Evolutionary conservation across 805 yeast genomes (phyloP).

Genomic region (Ogataea parapolymorpha): DNA sequence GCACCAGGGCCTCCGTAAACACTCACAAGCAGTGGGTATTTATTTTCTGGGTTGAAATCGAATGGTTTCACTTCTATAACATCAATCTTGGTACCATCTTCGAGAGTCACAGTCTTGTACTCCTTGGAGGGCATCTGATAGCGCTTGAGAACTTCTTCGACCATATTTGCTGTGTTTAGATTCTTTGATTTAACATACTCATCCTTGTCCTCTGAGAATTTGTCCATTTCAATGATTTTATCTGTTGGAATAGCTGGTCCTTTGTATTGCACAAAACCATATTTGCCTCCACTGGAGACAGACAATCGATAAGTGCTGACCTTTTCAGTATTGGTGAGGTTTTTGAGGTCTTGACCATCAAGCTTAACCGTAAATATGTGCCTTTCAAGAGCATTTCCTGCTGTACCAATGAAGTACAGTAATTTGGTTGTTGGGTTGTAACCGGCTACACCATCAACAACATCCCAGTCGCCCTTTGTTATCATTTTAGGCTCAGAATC

Average conservation of each 20-base stretch:
- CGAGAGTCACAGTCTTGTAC: conserved; percentile 31
- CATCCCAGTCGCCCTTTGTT: conserved; percentile 50
- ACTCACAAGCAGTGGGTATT: conserved; percentile 63
- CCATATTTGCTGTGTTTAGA: conserved; percentile 13
- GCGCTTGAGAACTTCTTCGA: conserved; percentile 21
- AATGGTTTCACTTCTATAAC: conserved; percentile 63
- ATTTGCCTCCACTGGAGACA: conserved; percentile 57
- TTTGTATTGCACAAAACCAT: conserved; percentile 40
- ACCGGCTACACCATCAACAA: conserved; percentile 45
- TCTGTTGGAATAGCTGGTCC: conserved; percentile 52
- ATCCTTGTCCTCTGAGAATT: conserved; percentile 9
- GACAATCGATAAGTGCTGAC: conserved; percentile 49
- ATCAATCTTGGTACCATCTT: conserved; percentile 41
- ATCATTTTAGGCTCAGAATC: conserved; percentile 40
- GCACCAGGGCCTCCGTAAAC: conserved; percentile 85
- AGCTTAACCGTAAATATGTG: conserved; percentile 55
- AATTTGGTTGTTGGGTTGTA: conserved; percentile 45
- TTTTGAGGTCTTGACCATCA: conserved; percentile 18
- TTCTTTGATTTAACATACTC: conserved; percentile 15
- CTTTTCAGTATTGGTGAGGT: conserved; percentile 31
- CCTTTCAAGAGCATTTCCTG: conserved; percentile 52
- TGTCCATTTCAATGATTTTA: conserved; percentile 34
- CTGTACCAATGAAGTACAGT: conserved; percentile 57
- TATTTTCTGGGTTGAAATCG: conserved; percentile 39
- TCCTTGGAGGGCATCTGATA: conserved; percentile 50